phyloP scores from a whole-genome alignment of 257 asterid genomes.

The Nicotiana benthamiana region DNA sequence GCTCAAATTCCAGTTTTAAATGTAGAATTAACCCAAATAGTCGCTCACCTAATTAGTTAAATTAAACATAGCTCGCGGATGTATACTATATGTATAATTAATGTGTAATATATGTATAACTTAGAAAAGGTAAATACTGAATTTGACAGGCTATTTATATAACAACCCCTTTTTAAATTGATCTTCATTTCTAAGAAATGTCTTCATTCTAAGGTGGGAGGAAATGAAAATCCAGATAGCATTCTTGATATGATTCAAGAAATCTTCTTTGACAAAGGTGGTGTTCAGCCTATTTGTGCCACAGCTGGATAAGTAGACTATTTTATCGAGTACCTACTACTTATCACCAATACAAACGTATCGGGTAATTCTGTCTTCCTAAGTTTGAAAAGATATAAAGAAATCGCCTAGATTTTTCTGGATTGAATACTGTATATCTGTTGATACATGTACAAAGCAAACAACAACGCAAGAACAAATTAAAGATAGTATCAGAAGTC shows the following conservation, averaged over 20 bases:
- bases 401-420: background rate
- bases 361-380: background rate
- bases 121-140: too few relatives aligned
- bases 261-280: background rate
- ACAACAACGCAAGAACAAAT: background rate
- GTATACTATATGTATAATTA: too few relatives aligned
- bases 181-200: background rate
- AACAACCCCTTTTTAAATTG: background rate
- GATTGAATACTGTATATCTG: background rate
- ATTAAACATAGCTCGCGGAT: too few relatives aligned
- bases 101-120: too few relatives aligned
- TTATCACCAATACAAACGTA: background rate
- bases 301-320: background rate
- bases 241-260: background rate
- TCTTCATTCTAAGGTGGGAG: background rate
- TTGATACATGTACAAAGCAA: background rate
- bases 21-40: too few relatives aligned
- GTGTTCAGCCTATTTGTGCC: background rate
- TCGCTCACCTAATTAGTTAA: too few relatives aligned
- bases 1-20: background rate
- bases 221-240: background rate
- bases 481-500: background rate
- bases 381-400: background rate
- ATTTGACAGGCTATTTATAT: too few relatives aligned
- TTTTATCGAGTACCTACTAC: background rate